Conservation (phyloP, 768 basidiomycete genomes). For the Suillus decipiens region DNA sequence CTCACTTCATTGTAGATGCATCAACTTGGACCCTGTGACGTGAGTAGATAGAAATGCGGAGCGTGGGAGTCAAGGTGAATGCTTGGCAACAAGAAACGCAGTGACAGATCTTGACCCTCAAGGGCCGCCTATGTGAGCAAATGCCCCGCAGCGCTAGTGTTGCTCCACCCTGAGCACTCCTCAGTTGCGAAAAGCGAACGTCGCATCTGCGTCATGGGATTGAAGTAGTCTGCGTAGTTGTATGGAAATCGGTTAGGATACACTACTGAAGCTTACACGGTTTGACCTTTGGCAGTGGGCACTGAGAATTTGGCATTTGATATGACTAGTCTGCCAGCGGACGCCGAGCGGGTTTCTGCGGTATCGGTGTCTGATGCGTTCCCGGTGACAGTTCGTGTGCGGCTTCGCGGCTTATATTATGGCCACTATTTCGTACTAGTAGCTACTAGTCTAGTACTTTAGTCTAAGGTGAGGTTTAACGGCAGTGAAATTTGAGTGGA, state of each 20-base stretch:
- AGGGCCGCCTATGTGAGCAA: not conserved
- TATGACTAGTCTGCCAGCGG: not conserved
- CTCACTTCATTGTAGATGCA: not conserved
- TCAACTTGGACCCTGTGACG: not conserved
- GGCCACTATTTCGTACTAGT: not conserved
- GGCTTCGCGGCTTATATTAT: not conserved
- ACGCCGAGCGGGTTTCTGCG: too few relatives aligned
- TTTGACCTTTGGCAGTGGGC: not conserved
- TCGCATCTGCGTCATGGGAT: not conserved
- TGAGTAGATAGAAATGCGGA: not conserved
- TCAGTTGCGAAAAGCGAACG: not conserved
- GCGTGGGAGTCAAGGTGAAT: not conserved
- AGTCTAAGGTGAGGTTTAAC: conserved; percentile 1
- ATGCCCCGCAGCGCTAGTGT: not conserved
- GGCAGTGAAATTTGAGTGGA: not conserved
- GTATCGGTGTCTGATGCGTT: not conserved
- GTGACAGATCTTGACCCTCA: not conserved
- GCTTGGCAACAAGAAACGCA: not conserved
- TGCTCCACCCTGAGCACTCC: not conserved
- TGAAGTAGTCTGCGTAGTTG: not conserved
- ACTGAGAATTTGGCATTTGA: not conserved
- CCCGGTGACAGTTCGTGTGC: not conserved
- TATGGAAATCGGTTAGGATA: not conserved
- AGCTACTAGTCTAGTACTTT: not conserved
- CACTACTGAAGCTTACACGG: not conserved